Conservation (phyloP, 192 early-diverging fungal genomes). For the Podila verticillata region DNA sequence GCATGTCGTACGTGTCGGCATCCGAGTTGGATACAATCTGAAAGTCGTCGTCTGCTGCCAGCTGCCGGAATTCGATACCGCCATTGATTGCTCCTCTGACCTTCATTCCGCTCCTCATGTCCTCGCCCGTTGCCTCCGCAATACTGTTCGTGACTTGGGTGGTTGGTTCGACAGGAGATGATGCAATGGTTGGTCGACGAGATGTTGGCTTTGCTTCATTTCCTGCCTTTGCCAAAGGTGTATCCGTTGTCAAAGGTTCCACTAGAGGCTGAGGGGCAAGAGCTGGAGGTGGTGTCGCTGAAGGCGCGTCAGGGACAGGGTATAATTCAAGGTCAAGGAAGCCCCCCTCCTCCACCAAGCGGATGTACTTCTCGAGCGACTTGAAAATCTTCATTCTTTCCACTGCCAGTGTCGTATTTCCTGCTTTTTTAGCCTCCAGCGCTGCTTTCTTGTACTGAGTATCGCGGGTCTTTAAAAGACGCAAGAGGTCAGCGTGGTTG, state of each 20-base stretch:
- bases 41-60: constrained; percentile 42
- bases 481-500: constrained; percentile 35
- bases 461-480: constrained; percentile 50
- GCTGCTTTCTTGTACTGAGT: constrained; percentile 62
- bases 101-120: constrained; percentile 20
- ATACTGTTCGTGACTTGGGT: constrained; percentile 40
- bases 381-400: constrained; percentile 55
- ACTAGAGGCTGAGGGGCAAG: constrained; percentile 4
- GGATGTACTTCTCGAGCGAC: constrained; percentile 53
- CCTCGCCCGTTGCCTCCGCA: constrained; percentile 28
- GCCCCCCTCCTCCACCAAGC: constrained; percentile 29
- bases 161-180: constrained; percentile 41
- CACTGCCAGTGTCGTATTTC: constrained; percentile 55
- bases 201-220: constrained; percentile 3
- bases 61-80: constrained; percentile 24
- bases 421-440: constrained; percentile 54
- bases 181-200: constrained; percentile 2
- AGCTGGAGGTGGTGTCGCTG: constrained; percentile 1
- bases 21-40: constrained; percentile 50
- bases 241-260: background rate
- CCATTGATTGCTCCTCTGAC: constrained; percentile 7
- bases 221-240: background rate
- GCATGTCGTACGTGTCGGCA: constrained; percentile 54
- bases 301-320: constrained; percentile 26
- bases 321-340: constrained; percentile 41